Evolutionary conservation across 306 rosid genomes (phyloP).

Genomic region (Senna tora): DNA sequence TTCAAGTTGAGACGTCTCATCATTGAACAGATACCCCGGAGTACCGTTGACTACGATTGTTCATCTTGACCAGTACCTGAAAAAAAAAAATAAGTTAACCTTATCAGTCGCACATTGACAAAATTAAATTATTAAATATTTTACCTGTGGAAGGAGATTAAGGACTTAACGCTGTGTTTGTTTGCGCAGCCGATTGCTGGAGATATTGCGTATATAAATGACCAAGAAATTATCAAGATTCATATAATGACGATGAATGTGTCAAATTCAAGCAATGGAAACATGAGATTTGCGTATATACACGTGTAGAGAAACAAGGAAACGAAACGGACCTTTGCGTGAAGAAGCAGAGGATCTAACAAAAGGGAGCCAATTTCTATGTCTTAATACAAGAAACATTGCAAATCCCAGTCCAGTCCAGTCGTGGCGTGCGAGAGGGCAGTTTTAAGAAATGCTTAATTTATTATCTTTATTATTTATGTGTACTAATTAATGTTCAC

Average conservation of each 20-base stretch:
- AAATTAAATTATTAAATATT: not conserved
- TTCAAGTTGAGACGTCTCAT: conserved; percentile 3
- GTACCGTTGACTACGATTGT: not conserved
- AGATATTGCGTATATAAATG: not conserved
- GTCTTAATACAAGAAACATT: not conserved
- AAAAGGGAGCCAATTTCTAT: not conserved
- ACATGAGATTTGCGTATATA: not conserved
- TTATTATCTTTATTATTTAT: not conserved
- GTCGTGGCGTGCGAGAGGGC: not conserved
- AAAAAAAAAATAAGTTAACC: not conserved
- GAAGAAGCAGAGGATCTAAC: conserved; percentile 6
- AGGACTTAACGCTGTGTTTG: not conserved
- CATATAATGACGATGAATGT: not conserved
- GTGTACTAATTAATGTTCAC: not conserved
- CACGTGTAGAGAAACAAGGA: not conserved
- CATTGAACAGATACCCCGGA: not conserved
- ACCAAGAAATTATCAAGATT: not conserved
- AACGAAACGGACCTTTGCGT: conserved; percentile 17
- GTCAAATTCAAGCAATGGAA: not conserved
- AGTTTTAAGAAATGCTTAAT: not conserved
- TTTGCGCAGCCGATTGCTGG: not conserved
- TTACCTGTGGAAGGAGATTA: not conserved
- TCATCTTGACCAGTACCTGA: not conserved
- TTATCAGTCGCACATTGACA: not conserved
- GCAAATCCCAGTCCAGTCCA: not conserved